Conservation (phyloP, 306 rosid genomes). For the Rosa chinensis region DNA sequence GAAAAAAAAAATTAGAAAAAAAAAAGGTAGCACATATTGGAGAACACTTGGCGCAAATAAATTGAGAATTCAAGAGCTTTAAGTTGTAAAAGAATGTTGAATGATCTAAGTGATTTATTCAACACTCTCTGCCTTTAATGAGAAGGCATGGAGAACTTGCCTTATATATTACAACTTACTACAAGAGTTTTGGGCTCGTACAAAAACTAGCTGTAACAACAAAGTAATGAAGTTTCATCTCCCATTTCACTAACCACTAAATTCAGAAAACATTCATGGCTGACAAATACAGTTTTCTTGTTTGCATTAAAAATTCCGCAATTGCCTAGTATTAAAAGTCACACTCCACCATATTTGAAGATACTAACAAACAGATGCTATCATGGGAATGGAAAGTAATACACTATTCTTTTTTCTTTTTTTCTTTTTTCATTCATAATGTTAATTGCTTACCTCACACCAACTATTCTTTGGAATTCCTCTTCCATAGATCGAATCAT, state of each 20-base stretch:
- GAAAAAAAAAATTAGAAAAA: background rate
- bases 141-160: background rate
- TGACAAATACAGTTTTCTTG: background rate
- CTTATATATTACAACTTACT: background rate
- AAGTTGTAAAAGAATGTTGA: background rate
- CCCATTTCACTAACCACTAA: background rate
- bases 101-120: background rate
- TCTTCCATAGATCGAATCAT: conserved; percentile 99
- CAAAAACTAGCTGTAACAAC: background rate
- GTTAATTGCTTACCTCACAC: conserved; percentile 72
- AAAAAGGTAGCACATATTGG: background rate
- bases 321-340: background rate
- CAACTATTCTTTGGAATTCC: conserved; percentile 94
- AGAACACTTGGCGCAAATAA: background rate
- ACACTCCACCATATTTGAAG: background rate
- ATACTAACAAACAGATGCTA: background rate
- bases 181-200: background rate
- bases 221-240: background rate
- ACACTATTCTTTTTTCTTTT: background rate
- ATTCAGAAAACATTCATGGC: background rate
- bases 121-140: background rate
- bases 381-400: background rate
- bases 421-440: background rate
- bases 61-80: background rate
- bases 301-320: background rate